These are phyloP conservation scores for Schizopora paradoxa DNA, from an alignment of 1,284 basidiomycete species.

Conservation along the genomic window DNA sequence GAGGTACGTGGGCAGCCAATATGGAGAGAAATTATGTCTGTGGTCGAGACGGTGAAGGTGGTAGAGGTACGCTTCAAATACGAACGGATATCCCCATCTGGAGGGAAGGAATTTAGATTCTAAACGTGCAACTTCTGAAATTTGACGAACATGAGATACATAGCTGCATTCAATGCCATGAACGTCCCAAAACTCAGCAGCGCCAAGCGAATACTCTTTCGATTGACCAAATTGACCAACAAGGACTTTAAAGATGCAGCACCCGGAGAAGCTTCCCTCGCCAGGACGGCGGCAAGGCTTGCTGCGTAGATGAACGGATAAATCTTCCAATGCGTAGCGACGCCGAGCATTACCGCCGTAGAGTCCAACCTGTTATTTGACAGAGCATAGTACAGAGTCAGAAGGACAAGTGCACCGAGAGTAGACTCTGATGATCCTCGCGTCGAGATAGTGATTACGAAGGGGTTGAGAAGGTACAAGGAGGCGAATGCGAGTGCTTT, in stretches of 20 bases:
- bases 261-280: slow-evolving; percentile 24
- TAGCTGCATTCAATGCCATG: slow-evolving; percentile 51
- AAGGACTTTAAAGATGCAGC: slow-evolving; percentile 27
- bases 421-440: slow-evolving; percentile 93
- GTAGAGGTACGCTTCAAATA: slow-evolving; percentile 91
- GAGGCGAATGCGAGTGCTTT: slow-evolving; percentile 52
- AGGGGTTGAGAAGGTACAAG: slow-evolving; percentile 82
- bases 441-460: slow-evolving; percentile 95
- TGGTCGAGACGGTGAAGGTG: slow-evolving; percentile 90
- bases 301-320: slow-evolving; percentile 91
- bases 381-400: slow-evolving; percentile 60
- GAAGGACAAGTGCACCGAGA: slow-evolving; percentile 76
- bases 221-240: slow-evolving; percentile 44
- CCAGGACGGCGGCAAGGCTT: slow-evolving; percentile 66
- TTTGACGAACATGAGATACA: slow-evolving; percentile 72
- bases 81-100: slow-evolving; percentile 92
- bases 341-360: slow-evolving; percentile 69
- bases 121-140: too few species aligned
- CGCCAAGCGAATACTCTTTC: slow-evolving; percentile 61
- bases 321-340: slow-evolving; percentile 91
- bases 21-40: slow-evolving; percentile 96
- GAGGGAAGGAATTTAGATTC: slow-evolving; percentile 1
- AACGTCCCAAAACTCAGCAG: slow-evolving; percentile 68
- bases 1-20: slow-evolving; percentile 94
- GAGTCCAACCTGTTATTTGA: slow-evolving; percentile 34